Base-by-base conservation (phyloP, 1,284 basidiomycete genomes). In the Malassezia dermatis region DNA sequence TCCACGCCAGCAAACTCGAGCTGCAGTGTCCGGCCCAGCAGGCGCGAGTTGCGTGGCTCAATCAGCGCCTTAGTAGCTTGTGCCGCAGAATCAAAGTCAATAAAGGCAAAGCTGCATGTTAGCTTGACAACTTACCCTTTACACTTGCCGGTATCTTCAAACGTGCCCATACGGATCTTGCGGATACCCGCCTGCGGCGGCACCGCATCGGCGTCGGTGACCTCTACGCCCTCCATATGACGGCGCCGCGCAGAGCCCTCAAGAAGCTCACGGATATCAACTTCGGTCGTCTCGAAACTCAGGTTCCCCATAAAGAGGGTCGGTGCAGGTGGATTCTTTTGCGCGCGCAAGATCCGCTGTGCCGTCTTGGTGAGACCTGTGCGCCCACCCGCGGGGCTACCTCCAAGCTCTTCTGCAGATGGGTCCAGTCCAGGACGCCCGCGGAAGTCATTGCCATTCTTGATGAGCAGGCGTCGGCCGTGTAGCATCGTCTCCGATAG, bases 131-230 rank as follows among this genome's bases (percentile, higher is more conserved):
- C 80, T 61, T 71, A 94, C 87, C 93, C 93, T 80, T 96, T 98
- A 77, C 93, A 96, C 59, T 84, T 79, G 6, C 89, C 89, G 0
- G 63, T 86, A 75, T 96, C 93, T 74, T 96, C 89, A 64, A 98
- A 98, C 15, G 89, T 90, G 1, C 89, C 90, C 80, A 98, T 81
- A 4, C 93, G 83, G 26, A 96, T 79, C 73, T 90, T 90, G 59
- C 87, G 82, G 76, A 96, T 83, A 75, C 89, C 90, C 24, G 76
- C 76, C 8, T 10, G 12, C 15, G 32, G 19, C 8, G 48, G 40
- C 24, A 32, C 42, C 1, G 28, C 12, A 8, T 4, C 21, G 76
- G 75, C 59, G 81, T 80, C 59, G 62, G 52, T 34, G 15, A 77
- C 70, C 4, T 63, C 66, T 10, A 62, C 40, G 47, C 52, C 34